These are phyloP conservation scores for Ceratocystis cacaofunesta DNA, from an alignment of 2,329 filamentous ascomycete genomes.

Conservation along the genomic window DNA sequence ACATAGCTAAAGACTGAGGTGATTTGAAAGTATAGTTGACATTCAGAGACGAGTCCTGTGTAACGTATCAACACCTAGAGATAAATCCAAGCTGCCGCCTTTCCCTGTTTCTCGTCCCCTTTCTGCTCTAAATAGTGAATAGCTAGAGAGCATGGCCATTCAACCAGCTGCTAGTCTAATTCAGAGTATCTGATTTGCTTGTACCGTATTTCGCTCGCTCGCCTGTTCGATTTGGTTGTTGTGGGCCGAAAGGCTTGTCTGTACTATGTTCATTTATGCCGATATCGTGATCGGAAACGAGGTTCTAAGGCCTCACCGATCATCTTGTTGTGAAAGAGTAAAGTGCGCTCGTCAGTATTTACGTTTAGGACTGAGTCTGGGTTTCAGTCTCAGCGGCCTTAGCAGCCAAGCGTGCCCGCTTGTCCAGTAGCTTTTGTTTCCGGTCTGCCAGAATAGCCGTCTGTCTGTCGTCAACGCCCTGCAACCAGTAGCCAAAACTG, in stretches of 20 bases:
- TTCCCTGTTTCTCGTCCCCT: conserved; percentile 2
- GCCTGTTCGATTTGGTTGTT: not conserved
- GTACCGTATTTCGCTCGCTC: conserved; percentile 1
- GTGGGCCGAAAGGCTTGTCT: not conserved
- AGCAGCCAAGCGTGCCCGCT: conserved; percentile 54
- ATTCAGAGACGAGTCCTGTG: not conserved
- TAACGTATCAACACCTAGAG: not conserved
- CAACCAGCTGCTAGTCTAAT: not conserved
- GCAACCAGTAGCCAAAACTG: conserved; percentile 93
- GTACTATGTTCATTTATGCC: not conserved
- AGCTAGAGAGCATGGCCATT: not conserved
- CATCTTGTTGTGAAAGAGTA: not conserved
- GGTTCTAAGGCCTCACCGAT: not conserved
- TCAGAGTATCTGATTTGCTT: conserved; percentile 1
- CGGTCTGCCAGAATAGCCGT: conserved; percentile 61
- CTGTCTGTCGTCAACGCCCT: conserved; percentile 76
- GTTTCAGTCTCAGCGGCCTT: conserved; percentile 25
- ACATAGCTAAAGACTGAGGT: not conserved
- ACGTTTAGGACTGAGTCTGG: not conserved
- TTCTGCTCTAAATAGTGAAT: not conserved
- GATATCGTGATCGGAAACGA: not conserved
- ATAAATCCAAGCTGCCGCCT: not conserved
- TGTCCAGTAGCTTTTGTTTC: conserved; percentile 70
- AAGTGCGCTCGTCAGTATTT: not conserved
- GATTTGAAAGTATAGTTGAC: not conserved